These are phyloP conservation scores for Phytophthora multivora DNA, from an alignment of 352 stramenopile genomes.

Conservation along the genomic window DNA sequence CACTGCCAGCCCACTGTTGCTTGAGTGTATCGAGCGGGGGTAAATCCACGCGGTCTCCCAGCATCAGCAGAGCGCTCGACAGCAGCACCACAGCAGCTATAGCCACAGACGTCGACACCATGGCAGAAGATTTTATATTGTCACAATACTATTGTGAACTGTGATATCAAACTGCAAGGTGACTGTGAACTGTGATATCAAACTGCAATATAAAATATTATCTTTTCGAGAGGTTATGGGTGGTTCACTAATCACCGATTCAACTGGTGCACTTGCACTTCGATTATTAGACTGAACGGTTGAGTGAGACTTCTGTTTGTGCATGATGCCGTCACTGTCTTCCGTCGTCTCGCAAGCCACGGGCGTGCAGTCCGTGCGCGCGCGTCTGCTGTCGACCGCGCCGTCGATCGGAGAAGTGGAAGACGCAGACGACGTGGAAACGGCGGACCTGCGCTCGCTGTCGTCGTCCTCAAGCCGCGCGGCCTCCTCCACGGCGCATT, in stretches of 20 bases:
- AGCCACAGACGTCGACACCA: constrained; percentile 42
- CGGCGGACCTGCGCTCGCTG: constrained; percentile 36
- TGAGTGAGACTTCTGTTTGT: too few relatives aligned
- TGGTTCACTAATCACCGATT: too few relatives aligned
- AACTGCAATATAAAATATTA: too few relatives aligned
- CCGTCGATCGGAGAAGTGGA: constrained; percentile 26
- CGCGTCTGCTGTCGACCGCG: constrained; percentile 45
- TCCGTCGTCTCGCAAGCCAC: constrained; percentile 50
- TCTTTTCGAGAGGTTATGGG: too few relatives aligned
- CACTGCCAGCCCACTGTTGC: constrained; percentile 32
- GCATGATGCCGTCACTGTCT: constrained; percentile 46
- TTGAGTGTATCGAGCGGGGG: constrained; percentile 41
- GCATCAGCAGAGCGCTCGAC: constrained; percentile 51
- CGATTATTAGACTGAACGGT: not conserved
- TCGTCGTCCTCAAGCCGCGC: constrained; percentile 35
- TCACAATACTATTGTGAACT: not conserved
- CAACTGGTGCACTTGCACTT: constrained; percentile 1
- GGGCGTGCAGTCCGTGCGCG: constrained; percentile 44
- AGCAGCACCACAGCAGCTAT: constrained; percentile 50
- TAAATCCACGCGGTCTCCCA: constrained; percentile 52
- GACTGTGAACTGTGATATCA: too few relatives aligned
- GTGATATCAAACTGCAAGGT: not conserved
- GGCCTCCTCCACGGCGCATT: constrained; percentile 24
- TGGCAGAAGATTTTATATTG: constrained; percentile 2
- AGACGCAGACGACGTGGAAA: constrained; percentile 49